Base-by-base conservation (phyloP, 106 monocot genomes). In the Allium cepa region DNA sequence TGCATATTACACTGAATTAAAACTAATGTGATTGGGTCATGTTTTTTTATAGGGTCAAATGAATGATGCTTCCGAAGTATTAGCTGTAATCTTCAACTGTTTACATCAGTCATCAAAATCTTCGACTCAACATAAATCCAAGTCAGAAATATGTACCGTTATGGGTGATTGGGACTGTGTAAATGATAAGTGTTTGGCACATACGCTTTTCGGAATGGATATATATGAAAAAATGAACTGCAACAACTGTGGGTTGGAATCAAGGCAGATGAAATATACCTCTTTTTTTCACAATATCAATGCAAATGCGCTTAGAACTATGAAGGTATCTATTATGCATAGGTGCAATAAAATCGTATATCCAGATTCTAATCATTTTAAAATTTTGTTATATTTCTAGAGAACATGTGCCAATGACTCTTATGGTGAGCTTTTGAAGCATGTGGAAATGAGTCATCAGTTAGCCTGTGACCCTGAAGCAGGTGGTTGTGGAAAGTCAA, bases 21-120 rank as follows among this genome's bases (percentile, higher is more conserved):
- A 36, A 36, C 36, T 36, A 4, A 36, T 36, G 36, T 36, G 36
- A 36, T 2, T 36, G 36, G 36, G 36, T 36, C 36, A 36, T 66
- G 8, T 17, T 46, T 71, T 71, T 57, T 72, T 53, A 45, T 88
- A 96, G 96, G 86, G 71, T 46, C 86, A 96, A 72, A 96, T 96
- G 96, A 96, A 96, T 79, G 96, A 96, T 86, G 96, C 96, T 66
- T 96, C 96, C 60, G 96, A 96, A 73, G 96, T 96, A 50, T 75
- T 96, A 72, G 96, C 69, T 49, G 92, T 96, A 49, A 86, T 96
- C 26, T 96, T 96, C 75, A 86, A 88, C 26, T 91, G 96, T 60
- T 70, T 96, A 64, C 96, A 96, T 72, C 84, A 72, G 45, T 88
- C 96, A 5, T 88, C 76, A 28, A 79, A 81, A 75, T 68, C 71